Evolutionary conservation across 2,329 filamentous ascomycete species (phyloP), one percentile per base, ranked within the genome.

Genomic region (Tolypocladium amazonense): DNA sequence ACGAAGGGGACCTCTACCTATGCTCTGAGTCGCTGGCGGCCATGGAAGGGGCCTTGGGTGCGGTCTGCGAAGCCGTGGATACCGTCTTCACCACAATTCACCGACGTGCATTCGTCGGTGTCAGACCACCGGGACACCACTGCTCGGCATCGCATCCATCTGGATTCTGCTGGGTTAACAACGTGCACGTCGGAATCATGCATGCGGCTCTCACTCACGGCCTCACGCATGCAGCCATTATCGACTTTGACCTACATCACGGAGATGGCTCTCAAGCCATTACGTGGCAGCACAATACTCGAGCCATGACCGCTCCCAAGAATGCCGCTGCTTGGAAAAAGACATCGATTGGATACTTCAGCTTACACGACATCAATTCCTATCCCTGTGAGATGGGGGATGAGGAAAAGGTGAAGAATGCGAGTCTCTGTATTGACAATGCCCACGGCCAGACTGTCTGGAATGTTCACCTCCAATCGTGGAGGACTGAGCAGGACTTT

Each of bases 141-240:
- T 99, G 94, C 74, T 96, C 93, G 2, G 85, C 90, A 4, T 85
- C 88, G 56, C 88, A 88, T 67, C 94, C 94, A 0, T 97, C 93
- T 2, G 94, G 94, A 0, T 99, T 99, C 71, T 99, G 94, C 76
- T 99, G 94, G 93, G 77, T 99, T 57, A 99, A 99, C 73, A 99
- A 99, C 70, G 92, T 99, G 0, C 93, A 97, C 70, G 90, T 99
- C 27, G 94, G 93, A 0, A 96, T 99, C 64, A 89, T 95, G 72
- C 90, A 99, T 72, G 93, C 88, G 14, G 87, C 90, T 25, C 84
- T 93, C 63, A 83, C 82, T 45, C 89, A 99, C 69, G 92, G 89
- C 0, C 77, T 97, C 35, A 97, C 93, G 0, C 94, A 99, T 72
- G 93, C 92, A 0, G 94, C 91, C 14, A 97, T 96, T 62, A 85